These are phyloP conservation scores for Lecanicillium sp. DNA, from an alignment of 2,329 filamentous ascomycete species.

Conservation along the genomic window DNA sequence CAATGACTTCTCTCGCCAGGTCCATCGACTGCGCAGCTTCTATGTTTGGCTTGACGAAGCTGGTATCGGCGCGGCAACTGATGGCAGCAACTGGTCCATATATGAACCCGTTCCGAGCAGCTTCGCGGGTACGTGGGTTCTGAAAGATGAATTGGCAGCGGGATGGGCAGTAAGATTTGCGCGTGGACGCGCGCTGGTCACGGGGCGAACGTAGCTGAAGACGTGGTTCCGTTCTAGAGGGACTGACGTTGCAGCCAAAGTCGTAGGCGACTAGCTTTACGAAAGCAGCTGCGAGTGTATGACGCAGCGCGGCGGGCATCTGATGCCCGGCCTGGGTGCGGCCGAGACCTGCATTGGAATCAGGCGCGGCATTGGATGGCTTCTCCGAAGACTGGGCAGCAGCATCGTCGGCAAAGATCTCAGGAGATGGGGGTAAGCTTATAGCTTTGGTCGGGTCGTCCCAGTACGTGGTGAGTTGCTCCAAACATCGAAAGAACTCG, in stretches of 20 bases:
- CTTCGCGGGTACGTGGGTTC: constrained; percentile 52
- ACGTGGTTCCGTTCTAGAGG: constrained; percentile 52
- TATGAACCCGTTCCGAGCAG: constrained; percentile 52
- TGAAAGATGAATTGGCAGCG: constrained; percentile 56
- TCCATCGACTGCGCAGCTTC: constrained; percentile 56
- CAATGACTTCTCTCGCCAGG: constrained; percentile 54
- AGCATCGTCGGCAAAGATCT: constrained; percentile 19
- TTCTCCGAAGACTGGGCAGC: constrained; percentile 11
- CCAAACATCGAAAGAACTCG: constrained; percentile 59
- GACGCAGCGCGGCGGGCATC: constrained; percentile 54
- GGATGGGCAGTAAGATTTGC: constrained; percentile 52
- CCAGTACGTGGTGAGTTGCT: constrained; percentile 54
- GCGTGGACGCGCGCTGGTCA: constrained; percentile 24
- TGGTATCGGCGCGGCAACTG: constrained; percentile 49
- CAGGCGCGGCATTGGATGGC: constrained; percentile 10
- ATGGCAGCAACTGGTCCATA: constrained; percentile 58
- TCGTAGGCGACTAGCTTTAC: constrained; percentile 61
- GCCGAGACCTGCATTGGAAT: constrained; percentile 15
- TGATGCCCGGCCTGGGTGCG: constrained; percentile 46
- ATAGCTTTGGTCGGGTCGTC: constrained; percentile 47
- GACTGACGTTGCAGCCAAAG: constrained; percentile 56
- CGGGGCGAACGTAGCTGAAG: constrained; percentile 44
- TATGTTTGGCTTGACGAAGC: constrained; percentile 38
- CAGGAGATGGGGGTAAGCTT: constrained; percentile 28
- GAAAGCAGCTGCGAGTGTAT: constrained; percentile 52